Evolutionary conservation across 1,284 basidiomycete genomes (phyloP), one percentile per base, ranked within the genome.

Genomic region (Ustilago curta): DNA sequence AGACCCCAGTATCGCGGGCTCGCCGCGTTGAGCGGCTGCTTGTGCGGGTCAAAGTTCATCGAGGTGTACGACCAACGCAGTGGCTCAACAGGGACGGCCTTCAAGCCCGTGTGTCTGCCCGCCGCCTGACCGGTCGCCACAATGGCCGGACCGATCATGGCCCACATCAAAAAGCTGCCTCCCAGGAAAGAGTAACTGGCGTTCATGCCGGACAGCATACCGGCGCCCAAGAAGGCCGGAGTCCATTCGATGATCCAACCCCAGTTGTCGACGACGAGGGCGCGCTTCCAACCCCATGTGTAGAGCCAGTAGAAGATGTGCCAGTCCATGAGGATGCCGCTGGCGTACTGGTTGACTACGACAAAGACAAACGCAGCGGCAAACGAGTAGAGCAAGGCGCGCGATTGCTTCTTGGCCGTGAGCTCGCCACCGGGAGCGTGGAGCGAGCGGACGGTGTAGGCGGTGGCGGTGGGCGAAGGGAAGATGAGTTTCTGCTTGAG

Each of bases 1-100:
- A 91, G 86, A 32, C 90, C 86, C 90, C 90, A 91, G 86, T 91
- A 91, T 37, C 90, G 88, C 14, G 90, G 90, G 2, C 89, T 90
- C 2, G 90, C 89, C 44, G 60, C 73, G 62, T 79, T 78, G 54
- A 77, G 76, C 42, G 69, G 65, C 59, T 45, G 39, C 44, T 23
- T 76, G 58, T 53, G 49, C 21, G 77, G 74, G 66, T 78, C 44
- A 65, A 74, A 77, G 53, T 35, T 62, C 65, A 77, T 77, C 21
- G 62, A 68, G 12, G 57, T 53, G 65, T 71, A 79, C 8, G 25
- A 31, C 67, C 72, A 75, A 32, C 72, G 67, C 3, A 70, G 64
- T 12, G 72, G 72, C 53, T 75, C 72, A 1, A 7, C 27, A 4
- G 62, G 66, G 35, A 57, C 44, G 1, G 45, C 56, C 2, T 49